These are phyloP conservation scores for Coffea eugenioides DNA, from an alignment of 257 asterid genomes.

Conservation along the genomic window DNA sequence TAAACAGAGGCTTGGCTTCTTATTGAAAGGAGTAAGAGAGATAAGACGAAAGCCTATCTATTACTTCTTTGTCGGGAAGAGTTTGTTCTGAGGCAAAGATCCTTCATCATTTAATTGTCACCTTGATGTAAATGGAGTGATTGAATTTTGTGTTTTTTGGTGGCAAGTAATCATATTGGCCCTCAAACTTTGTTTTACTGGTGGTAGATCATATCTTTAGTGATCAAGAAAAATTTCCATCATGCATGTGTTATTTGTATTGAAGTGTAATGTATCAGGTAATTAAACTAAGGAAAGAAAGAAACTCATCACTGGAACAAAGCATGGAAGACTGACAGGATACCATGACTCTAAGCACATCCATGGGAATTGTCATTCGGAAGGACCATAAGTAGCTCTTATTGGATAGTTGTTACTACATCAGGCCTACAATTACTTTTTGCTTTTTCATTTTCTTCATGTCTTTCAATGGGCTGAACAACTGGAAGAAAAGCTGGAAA, in stretches of 20 bases:
- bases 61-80: background rate
- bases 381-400: background rate
- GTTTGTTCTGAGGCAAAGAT: background rate
- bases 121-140: no score
- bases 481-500: background rate
- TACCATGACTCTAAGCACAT: no score
- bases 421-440: no score
- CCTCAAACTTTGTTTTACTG: background rate
- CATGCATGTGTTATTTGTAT: slow-evolving; percentile 1
- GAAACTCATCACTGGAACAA: background rate
- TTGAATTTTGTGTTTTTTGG: no score
- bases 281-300: background rate
- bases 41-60: background rate
- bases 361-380: background rate
- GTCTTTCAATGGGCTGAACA: no score
- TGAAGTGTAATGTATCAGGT: background rate
- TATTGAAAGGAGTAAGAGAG: background rate
- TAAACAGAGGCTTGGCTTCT: background rate
- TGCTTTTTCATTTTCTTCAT: no score
- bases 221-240: background rate
- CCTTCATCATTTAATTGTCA: background rate
- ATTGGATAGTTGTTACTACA: background rate
- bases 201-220: background rate
- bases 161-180: background rate
- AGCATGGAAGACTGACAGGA: background rate